Evolutionary conservation across 352 stramenopile species (phyloP).

Genomic region (Phytophthora pisi): DNA sequence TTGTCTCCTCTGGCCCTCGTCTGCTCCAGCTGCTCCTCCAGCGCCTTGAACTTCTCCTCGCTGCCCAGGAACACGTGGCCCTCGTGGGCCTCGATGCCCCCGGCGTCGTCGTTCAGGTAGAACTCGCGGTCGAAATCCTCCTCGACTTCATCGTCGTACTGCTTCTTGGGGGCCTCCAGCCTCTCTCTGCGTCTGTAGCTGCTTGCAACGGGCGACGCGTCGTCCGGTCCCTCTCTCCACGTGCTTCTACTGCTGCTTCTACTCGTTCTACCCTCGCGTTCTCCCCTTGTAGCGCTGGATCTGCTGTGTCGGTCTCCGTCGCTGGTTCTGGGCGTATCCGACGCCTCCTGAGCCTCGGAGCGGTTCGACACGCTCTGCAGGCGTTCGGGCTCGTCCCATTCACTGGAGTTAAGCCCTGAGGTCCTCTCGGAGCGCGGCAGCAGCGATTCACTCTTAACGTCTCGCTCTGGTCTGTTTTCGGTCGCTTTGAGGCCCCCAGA

Average conservation of each 20-base stretch:
- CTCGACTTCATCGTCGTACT: constrained; percentile 84
- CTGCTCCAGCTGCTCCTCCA: constrained; percentile 91
- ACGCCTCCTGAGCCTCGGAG: background rate
- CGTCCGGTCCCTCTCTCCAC: constrained; percentile 1
- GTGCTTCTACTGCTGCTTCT: constrained; percentile 5
- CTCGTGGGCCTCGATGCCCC: constrained; percentile 58
- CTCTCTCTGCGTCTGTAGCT: constrained; percentile 11
- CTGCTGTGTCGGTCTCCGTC: constrained; percentile 47
- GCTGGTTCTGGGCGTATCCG: constrained; percentile 44
- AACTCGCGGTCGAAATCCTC: constrained; percentile 96
- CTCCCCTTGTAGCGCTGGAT: background rate
- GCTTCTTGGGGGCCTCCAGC: constrained; percentile 63
- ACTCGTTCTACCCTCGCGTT: background rate
- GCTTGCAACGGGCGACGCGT: background rate
- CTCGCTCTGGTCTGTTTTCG: constrained; percentile 1
- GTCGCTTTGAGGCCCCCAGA: background rate
- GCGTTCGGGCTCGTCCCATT: constrained; percentile 81
- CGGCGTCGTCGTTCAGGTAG: constrained; percentile 93
- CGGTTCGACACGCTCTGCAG: constrained; percentile 54
- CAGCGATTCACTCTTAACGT: constrained; percentile 5
- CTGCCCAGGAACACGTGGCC: constrained; percentile 93
- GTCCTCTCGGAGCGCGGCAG: constrained; percentile 39
- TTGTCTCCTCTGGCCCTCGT: constrained; percentile 80
- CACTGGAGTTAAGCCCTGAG: constrained; percentile 53
- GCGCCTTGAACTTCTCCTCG: constrained; percentile 88